Evolutionary conservation across 2,329 filamentous ascomycete species (phyloP).

Genomic region (Trichophyton verrucosum): DNA sequence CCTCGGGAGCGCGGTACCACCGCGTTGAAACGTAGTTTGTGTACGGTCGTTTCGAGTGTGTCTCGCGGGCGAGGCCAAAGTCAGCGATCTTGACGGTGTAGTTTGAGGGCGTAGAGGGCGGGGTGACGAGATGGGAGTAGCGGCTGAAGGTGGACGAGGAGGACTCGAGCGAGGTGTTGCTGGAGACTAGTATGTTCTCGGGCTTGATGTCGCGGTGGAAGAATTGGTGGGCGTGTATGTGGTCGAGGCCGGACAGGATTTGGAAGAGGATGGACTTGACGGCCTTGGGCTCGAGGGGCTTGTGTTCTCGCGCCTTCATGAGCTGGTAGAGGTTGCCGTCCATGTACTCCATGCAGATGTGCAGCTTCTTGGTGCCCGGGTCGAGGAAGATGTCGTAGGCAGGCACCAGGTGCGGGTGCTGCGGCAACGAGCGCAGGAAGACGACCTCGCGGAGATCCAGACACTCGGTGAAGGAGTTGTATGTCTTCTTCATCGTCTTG

Average conservation of each 20-base stretch:
- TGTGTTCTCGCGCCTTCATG: constrained; percentile 97
- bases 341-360: constrained; percentile 99
- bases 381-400: constrained; percentile 97
- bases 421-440: constrained; percentile 78
- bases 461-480: constrained; percentile 82
- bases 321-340: constrained; percentile 97
- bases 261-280: constrained; percentile 98
- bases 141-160: constrained; percentile 64
- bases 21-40: constrained; percentile 96
- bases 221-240: constrained; percentile 94
- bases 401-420: constrained; percentile 86
- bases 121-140: constrained; percentile 87
- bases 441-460: constrained; percentile 93
- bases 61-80: constrained; percentile 94
- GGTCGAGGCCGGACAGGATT: constrained; percentile 89
- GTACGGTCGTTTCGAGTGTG: constrained; percentile 89
- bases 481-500: constrained; percentile 99
- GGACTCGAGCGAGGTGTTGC: constrained; percentile 69
- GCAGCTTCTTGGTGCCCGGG: constrained; percentile 86
- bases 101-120: constrained; percentile 80
- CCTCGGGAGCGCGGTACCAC: constrained; percentile 91
- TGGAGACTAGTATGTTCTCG: constrained; percentile 95
- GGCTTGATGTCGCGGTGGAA: constrained; percentile 99
- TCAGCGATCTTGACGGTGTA: constrained; percentile 99
- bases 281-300: constrained; percentile 73